Base-by-base conservation (phyloP, 768 basidiomycete genomes). In the Gloeophyllum trabeum region DNA sequence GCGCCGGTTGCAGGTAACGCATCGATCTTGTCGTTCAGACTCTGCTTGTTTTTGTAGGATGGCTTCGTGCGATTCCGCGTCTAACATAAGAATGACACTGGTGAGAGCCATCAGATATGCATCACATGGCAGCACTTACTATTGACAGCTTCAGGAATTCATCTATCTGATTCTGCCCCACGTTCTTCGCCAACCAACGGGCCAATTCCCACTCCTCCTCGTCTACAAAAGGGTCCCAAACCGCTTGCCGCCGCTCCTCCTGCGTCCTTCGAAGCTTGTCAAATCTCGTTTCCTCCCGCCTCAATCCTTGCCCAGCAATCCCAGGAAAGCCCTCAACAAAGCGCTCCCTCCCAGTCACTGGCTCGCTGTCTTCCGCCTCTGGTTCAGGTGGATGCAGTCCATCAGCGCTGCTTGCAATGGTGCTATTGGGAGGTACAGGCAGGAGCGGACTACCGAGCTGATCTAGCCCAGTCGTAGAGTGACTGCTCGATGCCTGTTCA, bases 181-280 rank as follows among this genome's bases (percentile, higher is more conserved):
- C 46, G 32, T 43, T 34, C 53, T 39, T 46, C 32, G 57, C 52
- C 21, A 67, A 39, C 61, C 58, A 66, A 14, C 44, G 32, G 1
- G 51, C 65, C 2, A 66, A 40, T 34, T 60, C 57, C 46, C 46
- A 47, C 43, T 65, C 57, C 6, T 58, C 59, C 25, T 52, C 41
- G 37, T 47, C 52, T 13, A 45, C 47, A 45, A 63, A 64, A 6
- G 60, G 59, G 10, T 46, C 46, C 52, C 53, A 59, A n/a, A 48
- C 46, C 14, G 35, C 18, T 5, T 41, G 23, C 6, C 30, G 40
- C 13, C 34, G 24, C 22, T 25, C 18, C 20, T 36, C 22, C 36
- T 48, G 45, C 25, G 46, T 14, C 16, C 25, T 14, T 6, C 41
- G 25, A 32, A 43, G 13, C 36, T 43, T 19, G 37, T 58, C 48